A percentile compares a stretch with the other conserved stretches of the same genome.
phyloP scores from a whole-genome alignment of 2,329 filamentous ascomycete genomes.

The Colletotrichum cordylinicola region DNA sequence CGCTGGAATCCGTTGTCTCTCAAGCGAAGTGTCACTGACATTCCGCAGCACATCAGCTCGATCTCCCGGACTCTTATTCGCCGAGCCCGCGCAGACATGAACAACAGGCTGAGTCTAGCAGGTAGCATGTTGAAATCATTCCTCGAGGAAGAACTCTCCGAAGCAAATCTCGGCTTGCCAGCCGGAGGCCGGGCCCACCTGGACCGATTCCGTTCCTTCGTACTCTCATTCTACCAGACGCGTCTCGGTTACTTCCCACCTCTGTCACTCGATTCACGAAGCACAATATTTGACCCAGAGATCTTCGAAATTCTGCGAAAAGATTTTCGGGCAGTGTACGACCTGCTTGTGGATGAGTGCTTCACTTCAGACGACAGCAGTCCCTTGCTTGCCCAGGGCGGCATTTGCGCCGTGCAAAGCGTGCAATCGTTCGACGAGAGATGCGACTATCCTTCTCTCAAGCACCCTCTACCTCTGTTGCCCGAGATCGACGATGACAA shows the following conservation, averaged over 20 bases:
- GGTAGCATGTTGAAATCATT: slow-evolving; percentile 68
- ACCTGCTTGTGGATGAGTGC: slow-evolving; percentile 70
- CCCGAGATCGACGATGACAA: slow-evolving; percentile 49
- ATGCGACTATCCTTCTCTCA: slow-evolving; percentile 64
- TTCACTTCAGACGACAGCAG: slow-evolving; percentile 55
- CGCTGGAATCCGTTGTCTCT: background rate
- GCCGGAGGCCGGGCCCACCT: slow-evolving; percentile 69
- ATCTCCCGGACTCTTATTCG: slow-evolving; percentile 70
- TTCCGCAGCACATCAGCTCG: slow-evolving; percentile 49
- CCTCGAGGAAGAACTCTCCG: slow-evolving; percentile 73
- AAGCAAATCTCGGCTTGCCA: slow-evolving; percentile 69
- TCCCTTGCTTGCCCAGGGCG: slow-evolving; percentile 64
- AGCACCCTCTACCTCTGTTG: slow-evolving; percentile 70
- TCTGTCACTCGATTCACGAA: slow-evolving; percentile 42
- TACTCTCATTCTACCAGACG: slow-evolving; percentile 69
- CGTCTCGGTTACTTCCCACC: slow-evolving; percentile 79
- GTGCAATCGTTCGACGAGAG: slow-evolving; percentile 70
- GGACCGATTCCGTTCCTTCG: slow-evolving; percentile 73
- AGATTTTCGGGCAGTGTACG: slow-evolving; percentile 76
- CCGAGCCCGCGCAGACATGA: slow-evolving; percentile 68
- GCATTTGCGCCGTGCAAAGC: slow-evolving; percentile 73
- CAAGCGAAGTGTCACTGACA: slow-evolving; percentile 25
- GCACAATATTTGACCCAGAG: slow-evolving; percentile 58
- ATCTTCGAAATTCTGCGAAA: slow-evolving; percentile 66
- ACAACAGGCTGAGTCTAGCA: slow-evolving; percentile 64